phyloP scores from a whole-genome alignment of 495 filamentous ascomycete species.

The Ascodesmis nigricans region DNA sequence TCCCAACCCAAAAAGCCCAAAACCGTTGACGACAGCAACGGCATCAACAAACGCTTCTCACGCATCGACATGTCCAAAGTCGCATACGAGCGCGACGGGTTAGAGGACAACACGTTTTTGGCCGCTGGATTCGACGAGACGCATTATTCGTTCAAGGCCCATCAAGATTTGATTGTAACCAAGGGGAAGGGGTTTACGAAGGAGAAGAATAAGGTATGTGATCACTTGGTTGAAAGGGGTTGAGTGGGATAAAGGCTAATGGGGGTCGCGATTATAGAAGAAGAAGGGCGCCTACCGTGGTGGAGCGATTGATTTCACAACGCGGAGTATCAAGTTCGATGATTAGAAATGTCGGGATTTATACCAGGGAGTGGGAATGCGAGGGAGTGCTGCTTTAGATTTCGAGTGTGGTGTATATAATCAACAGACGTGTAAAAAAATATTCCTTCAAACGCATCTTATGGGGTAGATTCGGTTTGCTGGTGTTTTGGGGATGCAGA shows the following conservation, averaged over 20 bases:
- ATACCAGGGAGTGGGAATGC: too few species aligned
- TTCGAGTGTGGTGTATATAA: too few species aligned
- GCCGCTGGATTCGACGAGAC: conserved; percentile 33
- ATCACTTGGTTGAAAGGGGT: background rate
- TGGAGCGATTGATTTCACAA: conserved; percentile 57
- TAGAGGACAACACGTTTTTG: conserved; percentile 20
- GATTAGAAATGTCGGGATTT: too few species aligned
- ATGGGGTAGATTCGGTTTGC: too few species aligned
- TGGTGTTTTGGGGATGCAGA: too few species aligned
- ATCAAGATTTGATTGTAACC: conserved; percentile 67
- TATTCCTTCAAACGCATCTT: too few species aligned
- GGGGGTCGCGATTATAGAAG: conserved; percentile 27
- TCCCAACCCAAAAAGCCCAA: conserved; percentile 8
- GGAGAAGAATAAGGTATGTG: conserved; percentile 93
- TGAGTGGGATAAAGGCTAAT: conserved; percentile 5
- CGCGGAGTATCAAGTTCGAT: conserved; percentile 71
- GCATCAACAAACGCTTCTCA: conserved; percentile 31
- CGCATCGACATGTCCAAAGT: conserved; percentile 35
- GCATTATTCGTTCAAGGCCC: conserved; percentile 75
- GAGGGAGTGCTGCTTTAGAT: too few species aligned
- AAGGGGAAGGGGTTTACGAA: conserved; percentile 97
- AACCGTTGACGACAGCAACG: background rate
- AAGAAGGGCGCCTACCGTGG: conserved; percentile 74
- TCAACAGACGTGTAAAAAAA: too few species aligned
- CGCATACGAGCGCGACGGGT: conserved; percentile 32